Base-by-base conservation (phyloP, 768 basidiomycete species). In the Ramaria sp. region DNA sequence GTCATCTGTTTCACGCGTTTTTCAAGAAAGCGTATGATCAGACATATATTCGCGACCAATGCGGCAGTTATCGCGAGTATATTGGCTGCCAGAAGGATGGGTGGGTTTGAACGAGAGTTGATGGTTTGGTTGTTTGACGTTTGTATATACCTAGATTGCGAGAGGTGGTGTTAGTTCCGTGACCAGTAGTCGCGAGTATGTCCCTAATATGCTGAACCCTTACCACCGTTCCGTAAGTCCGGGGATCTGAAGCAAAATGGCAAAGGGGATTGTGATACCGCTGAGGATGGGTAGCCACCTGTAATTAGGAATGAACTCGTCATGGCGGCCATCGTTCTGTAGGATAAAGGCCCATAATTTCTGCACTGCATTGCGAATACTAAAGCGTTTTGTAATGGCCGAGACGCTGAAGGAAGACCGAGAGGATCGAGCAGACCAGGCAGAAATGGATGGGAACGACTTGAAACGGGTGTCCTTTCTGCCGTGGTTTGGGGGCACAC, bases 191-290 rank as follows among this genome's bases (percentile, higher is more conserved):
- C 37, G 39, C 32, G 45, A 37, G 12, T 42, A 45, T 22, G 15
- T 47, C 20, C 2, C 39, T 7, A 8, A 22, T n/a, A 22, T n/a
- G 20, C 8, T 2, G 13, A 32, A 44, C 20, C 58, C 62, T 58
- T 82, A 87, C 87, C 85, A 87, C 50, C 76, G 74, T 56, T 81
- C 82, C 1, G 86, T 90, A 10, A 90, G 67, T 15, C 84, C 83
- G 0, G 89, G 89, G 27, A 92, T 86, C 61, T 85, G 84, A 28
- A 91, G 72, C n/a, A 92, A 72, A 48, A 90, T 85, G 16, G 83
- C 78, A 61, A 92, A 88, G 0, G 86, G 84, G 36, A 86, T 78
- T 57, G 81, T 64, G 38, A 84, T 71, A 18, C 82, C 83, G 13
- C 85, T 79, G 8, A 87, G 55, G 39, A 88, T 81, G 0, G 85